These are phyloP conservation scores for Dothideomycetidae sp. DNA, from an alignment of 2,329 filamentous ascomycete genomes.

Conservation along the genomic window DNA sequence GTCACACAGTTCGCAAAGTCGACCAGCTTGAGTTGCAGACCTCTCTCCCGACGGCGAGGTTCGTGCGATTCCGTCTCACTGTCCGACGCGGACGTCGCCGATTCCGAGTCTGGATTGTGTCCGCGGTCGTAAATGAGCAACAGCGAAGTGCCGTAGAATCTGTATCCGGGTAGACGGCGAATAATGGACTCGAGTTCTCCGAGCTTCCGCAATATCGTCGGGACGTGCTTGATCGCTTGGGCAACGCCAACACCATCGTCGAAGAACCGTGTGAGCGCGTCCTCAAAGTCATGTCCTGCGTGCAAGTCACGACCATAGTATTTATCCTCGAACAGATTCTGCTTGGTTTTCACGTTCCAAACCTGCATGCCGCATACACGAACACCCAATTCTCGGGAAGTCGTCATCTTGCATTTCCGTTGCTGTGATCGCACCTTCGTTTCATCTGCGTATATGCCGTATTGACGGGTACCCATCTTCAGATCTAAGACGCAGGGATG, in stretches of 20 bases:
- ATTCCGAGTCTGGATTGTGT: slow-evolving; percentile 31
- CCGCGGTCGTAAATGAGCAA: slow-evolving; percentile 95
- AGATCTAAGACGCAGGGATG: slow-evolving; percentile 91
- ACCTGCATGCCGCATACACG: slow-evolving; percentile 92
- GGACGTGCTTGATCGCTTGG: slow-evolving; percentile 75
- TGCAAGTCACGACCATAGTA: slow-evolving; percentile 86
- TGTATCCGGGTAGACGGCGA: slow-evolving; percentile 63
- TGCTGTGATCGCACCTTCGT: slow-evolving; percentile 91
- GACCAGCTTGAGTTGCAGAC: slow-evolving; percentile 87
- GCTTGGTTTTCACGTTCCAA: slow-evolving; percentile 73
- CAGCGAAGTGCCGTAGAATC: slow-evolving; percentile 89
- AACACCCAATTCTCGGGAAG: slow-evolving; percentile 80
- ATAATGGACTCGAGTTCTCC: slow-evolving; percentile 73
- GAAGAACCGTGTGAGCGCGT: slow-evolving; percentile 75
- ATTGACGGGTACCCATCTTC: slow-evolving; percentile 97
- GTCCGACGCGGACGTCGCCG: background rate
- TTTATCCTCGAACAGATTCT: slow-evolving; percentile 94
- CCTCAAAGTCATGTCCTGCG: slow-evolving; percentile 76
- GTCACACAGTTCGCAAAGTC: slow-evolving; percentile 98
- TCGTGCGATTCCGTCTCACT: background rate
- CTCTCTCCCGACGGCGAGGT: slow-evolving; percentile 20
- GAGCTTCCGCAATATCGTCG: slow-evolving; percentile 72
- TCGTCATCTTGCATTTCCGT: slow-evolving; percentile 83
- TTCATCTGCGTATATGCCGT: slow-evolving; percentile 77
- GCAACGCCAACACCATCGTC: slow-evolving; percentile 74